Conservation (phyloP, 2,329 filamentous ascomycete species). For the Chaetothyriales sp. region DNA sequence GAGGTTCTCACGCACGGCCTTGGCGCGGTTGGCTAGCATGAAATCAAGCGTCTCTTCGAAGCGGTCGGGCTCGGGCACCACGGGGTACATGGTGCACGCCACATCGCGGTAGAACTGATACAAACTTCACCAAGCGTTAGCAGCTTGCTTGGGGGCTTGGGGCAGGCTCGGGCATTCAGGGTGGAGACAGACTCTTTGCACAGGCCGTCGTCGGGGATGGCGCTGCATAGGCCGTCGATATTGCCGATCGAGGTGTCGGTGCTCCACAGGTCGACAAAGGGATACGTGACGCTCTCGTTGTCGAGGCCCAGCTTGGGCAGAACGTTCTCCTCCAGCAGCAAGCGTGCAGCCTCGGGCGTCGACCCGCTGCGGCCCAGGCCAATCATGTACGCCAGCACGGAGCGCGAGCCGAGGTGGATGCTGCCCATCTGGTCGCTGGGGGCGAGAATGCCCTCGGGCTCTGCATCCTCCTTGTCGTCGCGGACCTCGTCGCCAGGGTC, state of each 20-base stretch:
- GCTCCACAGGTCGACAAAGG: slow-evolving; percentile 52
- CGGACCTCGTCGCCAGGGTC: slow-evolving; percentile 6
- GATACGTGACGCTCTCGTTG: slow-evolving; percentile 51
- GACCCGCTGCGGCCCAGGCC: slow-evolving; percentile 38
- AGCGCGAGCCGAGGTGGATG: slow-evolving; percentile 48
- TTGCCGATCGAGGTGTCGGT: slow-evolving; percentile 46
- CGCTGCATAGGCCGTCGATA: slow-evolving; percentile 44
- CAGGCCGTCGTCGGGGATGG: slow-evolving; percentile 44
- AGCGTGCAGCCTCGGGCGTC: slow-evolving; percentile 33
- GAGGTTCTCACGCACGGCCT: slow-evolving; percentile 23
- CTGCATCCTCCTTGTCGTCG: slow-evolving; percentile 13
- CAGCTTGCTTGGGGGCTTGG: not conserved
- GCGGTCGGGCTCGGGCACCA: slow-evolving; percentile 41
- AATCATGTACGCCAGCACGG: slow-evolving; percentile 48
- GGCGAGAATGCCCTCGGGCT: slow-evolving; percentile 46
- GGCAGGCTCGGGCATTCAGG: not conserved
- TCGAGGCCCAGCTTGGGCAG: slow-evolving; percentile 50
- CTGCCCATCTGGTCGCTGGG: slow-evolving; percentile 47
- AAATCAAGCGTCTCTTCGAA: slow-evolving; percentile 43
- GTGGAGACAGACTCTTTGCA: slow-evolving; percentile 35
- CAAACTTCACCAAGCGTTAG: slow-evolving; percentile 27
- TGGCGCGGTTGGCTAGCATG: slow-evolving; percentile 40
- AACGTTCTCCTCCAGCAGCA: slow-evolving; percentile 47
- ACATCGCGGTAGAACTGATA: slow-evolving; percentile 46
- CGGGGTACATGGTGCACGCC: slow-evolving; percentile 47